These are phyloP conservation scores for Pythium folliculosum DNA, from an alignment of 352 stramenopile genomes.

Conservation along the genomic window DNA sequence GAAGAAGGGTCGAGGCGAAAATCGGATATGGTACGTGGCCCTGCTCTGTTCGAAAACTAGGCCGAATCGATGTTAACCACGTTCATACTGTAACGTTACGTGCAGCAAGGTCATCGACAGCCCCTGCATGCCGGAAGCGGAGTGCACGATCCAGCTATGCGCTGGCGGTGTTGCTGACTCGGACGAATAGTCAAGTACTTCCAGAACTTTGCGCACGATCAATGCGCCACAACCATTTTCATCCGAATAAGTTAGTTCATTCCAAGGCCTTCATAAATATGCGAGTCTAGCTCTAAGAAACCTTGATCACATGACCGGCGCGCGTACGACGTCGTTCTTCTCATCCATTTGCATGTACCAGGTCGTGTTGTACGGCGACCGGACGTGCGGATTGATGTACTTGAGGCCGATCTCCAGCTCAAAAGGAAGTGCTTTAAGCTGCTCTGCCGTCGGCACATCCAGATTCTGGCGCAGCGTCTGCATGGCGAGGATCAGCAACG, in stretches of 20 bases:
- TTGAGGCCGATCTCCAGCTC: constrained; percentile 68
- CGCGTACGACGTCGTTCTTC: constrained; percentile 38
- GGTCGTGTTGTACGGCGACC: constrained; percentile 59
- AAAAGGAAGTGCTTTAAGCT: constrained; percentile 52
- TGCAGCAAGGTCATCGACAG: constrained; percentile 83
- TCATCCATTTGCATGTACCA: constrained; percentile 62
- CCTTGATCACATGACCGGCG: constrained; percentile 45
- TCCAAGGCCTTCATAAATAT: constrained; percentile 57
- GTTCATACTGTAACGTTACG: constrained; percentile 8
- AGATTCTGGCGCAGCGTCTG: constrained; percentile 56
- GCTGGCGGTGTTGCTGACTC: constrained; percentile 61
- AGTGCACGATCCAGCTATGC: constrained; percentile 78
- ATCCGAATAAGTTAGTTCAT: constrained; percentile 24
- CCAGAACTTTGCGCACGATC: neutral
- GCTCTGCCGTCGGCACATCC: constrained; percentile 39
- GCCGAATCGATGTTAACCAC: too few relatives aligned
- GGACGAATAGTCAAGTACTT: constrained; percentile 41
- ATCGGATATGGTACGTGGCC: constrained; percentile 75
- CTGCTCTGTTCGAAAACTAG: too few relatives aligned
- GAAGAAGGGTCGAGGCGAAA: constrained; percentile 91
- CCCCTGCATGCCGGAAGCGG: constrained; percentile 84
- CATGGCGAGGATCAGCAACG: constrained; percentile 72
- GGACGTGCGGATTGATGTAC: constrained; percentile 73
- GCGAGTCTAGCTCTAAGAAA: constrained; percentile 5
- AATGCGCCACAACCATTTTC: neutral